These are phyloP conservation scores for Epichloe sylvatica DNA, from an alignment of 2,329 filamentous ascomycete species.

Conservation along the genomic window DNA sequence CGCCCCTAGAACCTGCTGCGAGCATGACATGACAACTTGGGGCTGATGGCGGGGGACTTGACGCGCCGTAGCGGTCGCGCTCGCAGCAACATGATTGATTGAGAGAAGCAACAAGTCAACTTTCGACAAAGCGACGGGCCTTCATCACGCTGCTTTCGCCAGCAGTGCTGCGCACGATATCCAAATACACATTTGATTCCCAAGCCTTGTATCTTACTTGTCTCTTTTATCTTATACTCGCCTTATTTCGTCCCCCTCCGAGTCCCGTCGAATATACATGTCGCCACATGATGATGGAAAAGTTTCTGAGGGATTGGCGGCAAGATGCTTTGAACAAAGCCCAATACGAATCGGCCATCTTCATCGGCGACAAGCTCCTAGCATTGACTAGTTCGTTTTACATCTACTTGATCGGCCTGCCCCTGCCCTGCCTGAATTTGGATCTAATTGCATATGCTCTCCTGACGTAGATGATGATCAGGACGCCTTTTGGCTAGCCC, in stretches of 20 bases:
- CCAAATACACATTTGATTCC: too few species aligned
- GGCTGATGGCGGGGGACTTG: too few species aligned
- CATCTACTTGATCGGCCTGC: not conserved
- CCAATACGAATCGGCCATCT: conserved; percentile 92
- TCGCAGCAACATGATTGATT: not conserved
- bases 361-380: conserved; percentile 91
- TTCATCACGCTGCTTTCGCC: not conserved
- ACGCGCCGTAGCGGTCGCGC: not conserved
- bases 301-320: conserved; percentile 84
- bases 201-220: not conserved
- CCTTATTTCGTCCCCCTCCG: not conserved
- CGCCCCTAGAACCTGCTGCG: not conserved
- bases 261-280: not conserved
- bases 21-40: too few species aligned
- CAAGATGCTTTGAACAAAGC: conserved; percentile 92
- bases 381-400: conserved; percentile 72
- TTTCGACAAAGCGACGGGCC: not conserved
- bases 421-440: not conserved
- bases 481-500: conserved; percentile 91
- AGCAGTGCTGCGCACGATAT: not conserved
- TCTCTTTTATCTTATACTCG: not conserved
- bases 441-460: not conserved
- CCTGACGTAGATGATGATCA: conserved; percentile 61
- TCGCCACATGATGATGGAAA: conserved; percentile 72
- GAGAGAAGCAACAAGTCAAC: not conserved